These are phyloP conservation scores for Calonectria pseudoreteaudii DNA, from an alignment of 2,329 filamentous ascomycete species.

Conservation along the genomic window DNA sequence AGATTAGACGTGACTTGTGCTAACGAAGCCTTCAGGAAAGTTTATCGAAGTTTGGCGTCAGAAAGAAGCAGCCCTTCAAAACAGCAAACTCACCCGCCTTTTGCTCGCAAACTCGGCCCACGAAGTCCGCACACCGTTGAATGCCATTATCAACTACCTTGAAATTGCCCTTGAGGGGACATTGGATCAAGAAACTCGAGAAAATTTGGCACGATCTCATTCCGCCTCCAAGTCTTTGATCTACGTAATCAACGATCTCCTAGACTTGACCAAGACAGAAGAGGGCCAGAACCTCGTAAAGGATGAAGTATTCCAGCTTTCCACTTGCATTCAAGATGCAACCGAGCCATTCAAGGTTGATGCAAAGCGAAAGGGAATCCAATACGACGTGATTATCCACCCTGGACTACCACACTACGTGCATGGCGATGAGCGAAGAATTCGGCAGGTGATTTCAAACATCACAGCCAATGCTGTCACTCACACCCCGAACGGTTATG, in stretches of 20 bases:
- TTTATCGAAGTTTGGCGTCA: constrained; percentile 96
- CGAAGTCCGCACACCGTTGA: constrained; percentile 89
- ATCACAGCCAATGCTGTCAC: constrained; percentile 87
- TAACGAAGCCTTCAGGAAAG: constrained; percentile 56
- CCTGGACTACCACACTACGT: constrained; percentile 77
- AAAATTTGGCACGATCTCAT: constrained; percentile 86
- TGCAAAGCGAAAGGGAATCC: constrained; percentile 79
- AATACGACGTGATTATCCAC: constrained; percentile 75
- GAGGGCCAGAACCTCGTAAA: constrained; percentile 83
- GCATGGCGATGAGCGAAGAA: constrained; percentile 80
- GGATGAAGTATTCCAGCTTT: constrained; percentile 82
- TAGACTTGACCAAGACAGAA: constrained; percentile 90
- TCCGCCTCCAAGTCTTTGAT: constrained; percentile 93
- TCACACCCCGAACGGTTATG: constrained; percentile 75
- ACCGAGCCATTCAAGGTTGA: constrained; percentile 80
- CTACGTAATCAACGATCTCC: constrained; percentile 92
- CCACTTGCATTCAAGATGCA: constrained; percentile 79
- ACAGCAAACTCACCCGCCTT: constrained; percentile 81
- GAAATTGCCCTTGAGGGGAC: constrained; percentile 89
- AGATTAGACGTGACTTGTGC: background rate
- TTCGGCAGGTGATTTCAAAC: constrained; percentile 87
- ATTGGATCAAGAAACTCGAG: constrained; percentile 84
- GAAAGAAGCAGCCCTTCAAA: constrained; percentile 87
- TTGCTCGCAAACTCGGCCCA: constrained; percentile 90
- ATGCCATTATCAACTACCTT: constrained; percentile 94